A percentile compares a stretch with the other conserved stretches of the same genome.
phyloP scores from a whole-genome alignment of 805 yeast species.

The Ogataea nonfermentans region DNA sequence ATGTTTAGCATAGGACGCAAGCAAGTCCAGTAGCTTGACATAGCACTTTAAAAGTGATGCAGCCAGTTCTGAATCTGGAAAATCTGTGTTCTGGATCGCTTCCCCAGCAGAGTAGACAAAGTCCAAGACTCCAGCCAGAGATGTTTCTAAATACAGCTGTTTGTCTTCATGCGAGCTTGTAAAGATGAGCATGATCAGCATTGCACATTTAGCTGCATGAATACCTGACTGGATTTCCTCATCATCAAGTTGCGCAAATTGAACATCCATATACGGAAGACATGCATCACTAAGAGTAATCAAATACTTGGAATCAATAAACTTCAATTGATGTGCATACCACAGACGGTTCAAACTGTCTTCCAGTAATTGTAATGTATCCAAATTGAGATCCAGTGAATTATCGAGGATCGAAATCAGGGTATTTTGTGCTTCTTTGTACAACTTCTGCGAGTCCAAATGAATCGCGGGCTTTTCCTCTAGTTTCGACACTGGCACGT shows the following conservation, averaged over 20 bases:
- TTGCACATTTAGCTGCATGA: constrained; percentile 34
- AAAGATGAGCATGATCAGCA: constrained; percentile 41
- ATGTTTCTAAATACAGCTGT: constrained; percentile 44
- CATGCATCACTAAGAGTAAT: constrained; percentile 35
- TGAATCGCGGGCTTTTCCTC: background rate
- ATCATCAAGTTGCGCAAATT: constrained; percentile 23
- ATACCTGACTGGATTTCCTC: constrained; percentile 15
- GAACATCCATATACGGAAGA: constrained; percentile 27
- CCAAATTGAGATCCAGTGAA: constrained; percentile 26
- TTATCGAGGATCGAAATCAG: constrained; percentile 10
- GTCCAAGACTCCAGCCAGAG: constrained; percentile 40
- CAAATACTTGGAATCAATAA: constrained; percentile 28
- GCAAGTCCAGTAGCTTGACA: constrained; percentile 16
- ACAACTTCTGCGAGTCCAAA: constrained; percentile 3
- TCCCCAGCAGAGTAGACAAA: constrained; percentile 34
- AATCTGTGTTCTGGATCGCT: constrained; percentile 3
- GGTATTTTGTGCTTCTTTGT: constrained; percentile 1
- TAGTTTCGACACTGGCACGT: background rate
- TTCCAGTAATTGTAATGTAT: constrained; percentile 25
- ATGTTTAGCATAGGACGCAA: constrained; percentile 17
- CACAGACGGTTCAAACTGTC: constrained; percentile 21
- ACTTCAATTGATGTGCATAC: constrained; percentile 16
- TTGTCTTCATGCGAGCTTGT: constrained; percentile 42
- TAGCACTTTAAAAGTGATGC: constrained; percentile 2
- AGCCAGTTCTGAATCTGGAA: constrained; percentile 1